phyloP scores from a whole-genome alignment of 2,329 filamentous ascomycete species.

The Fusarium burgessii region DNA sequence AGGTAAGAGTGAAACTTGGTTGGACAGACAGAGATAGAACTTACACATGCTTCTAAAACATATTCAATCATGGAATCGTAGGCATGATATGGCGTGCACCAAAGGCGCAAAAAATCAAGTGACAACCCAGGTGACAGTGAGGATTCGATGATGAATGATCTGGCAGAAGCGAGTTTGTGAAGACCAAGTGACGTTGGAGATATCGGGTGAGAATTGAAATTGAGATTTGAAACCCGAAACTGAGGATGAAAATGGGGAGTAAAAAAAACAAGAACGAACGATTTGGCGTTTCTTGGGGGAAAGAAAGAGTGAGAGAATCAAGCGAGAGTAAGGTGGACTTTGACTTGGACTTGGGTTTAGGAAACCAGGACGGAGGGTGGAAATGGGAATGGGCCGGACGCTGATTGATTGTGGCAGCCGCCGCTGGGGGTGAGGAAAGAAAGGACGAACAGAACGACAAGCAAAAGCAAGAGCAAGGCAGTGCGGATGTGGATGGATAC shows the following conservation, averaged over 20 bases:
- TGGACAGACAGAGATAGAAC: slow-evolving; percentile 35
- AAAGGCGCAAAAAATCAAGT: slow-evolving; percentile 45
- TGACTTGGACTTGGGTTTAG: neutral
- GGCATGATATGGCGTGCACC: slow-evolving; percentile 52
- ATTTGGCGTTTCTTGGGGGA: slow-evolving; percentile 29
- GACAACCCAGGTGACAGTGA: slow-evolving; percentile 32
- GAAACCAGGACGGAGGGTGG: slow-evolving; percentile 29
- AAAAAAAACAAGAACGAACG: slow-evolving; percentile 32
- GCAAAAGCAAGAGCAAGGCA: slow-evolving; percentile 13
- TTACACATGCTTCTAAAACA: slow-evolving; percentile 60
- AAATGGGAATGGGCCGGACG: slow-evolving; percentile 24
- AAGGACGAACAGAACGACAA: neutral
- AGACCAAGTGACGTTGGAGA: slow-evolving; percentile 28
- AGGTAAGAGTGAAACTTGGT: neutral
- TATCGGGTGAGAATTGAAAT: slow-evolving; percentile 12
- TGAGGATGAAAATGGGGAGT: slow-evolving; percentile 16
- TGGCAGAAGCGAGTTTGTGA: slow-evolving; percentile 11
- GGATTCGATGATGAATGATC: slow-evolving; percentile 4
- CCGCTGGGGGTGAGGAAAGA: slow-evolving; percentile 7
- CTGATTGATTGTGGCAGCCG: slow-evolving; percentile 35
- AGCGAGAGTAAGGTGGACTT: slow-evolving; percentile 41
- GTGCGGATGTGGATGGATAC: slow-evolving; percentile 24
- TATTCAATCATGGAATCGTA: slow-evolving; percentile 51
- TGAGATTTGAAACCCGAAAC: neutral
- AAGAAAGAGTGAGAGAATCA: slow-evolving; percentile 40